Base-by-base conservation (phyloP, 2,329 filamentous ascomycete genomes). In the Xylariaceae sp. region DNA sequence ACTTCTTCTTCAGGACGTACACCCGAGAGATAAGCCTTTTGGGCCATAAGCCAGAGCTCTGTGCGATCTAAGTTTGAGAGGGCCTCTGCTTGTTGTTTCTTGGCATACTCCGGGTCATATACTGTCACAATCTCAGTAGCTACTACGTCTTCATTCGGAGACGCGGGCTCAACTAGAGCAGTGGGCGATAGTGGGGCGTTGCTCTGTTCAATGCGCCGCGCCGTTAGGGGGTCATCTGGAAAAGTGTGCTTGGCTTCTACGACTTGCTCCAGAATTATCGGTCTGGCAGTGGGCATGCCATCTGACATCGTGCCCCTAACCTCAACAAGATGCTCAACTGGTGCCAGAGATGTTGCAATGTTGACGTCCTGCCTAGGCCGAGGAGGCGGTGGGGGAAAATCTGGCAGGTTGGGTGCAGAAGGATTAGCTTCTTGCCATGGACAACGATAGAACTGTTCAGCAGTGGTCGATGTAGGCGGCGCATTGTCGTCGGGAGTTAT, bases 381-480 rank as follows among this genome's bases (percentile, higher is more conserved):
- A 64, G 59, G 70, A 59, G 58, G 73, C 21, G 62, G 77, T 46
- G 63, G 73, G 64, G 59, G 68, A 59, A 61, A 66, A 66, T 32
- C 42, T 40, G 58, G 63, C 27, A 62, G 50, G 46, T 62, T 30
- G 7, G 72, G 71, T 3, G 75, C 61, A 3, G 71, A 69, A 21
- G 73, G 71, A 30, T 68, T 65, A 6, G 73, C 58, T 44, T 73
- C 73, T 60, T 78, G 81, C 87, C 92, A 97, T 3, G 92, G 92
- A 23, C 88, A 81, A 58, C 88, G 86, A 74, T 97, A 97, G 67
- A 97, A 97, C 58, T 88, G 85, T 69, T 96, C 91, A 8, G 93
- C 93, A n/a, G 88, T 92, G 24, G 91, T 91, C 1, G 93, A 96
- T 0, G 91, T 93, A 1, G 92, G 92, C 1, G 85, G 84, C 3